Evolutionary conservation across 345 rosid species (phyloP), one percentile per base, ranked within the genome.

Genomic region (Eucalyptus pumila): DNA sequence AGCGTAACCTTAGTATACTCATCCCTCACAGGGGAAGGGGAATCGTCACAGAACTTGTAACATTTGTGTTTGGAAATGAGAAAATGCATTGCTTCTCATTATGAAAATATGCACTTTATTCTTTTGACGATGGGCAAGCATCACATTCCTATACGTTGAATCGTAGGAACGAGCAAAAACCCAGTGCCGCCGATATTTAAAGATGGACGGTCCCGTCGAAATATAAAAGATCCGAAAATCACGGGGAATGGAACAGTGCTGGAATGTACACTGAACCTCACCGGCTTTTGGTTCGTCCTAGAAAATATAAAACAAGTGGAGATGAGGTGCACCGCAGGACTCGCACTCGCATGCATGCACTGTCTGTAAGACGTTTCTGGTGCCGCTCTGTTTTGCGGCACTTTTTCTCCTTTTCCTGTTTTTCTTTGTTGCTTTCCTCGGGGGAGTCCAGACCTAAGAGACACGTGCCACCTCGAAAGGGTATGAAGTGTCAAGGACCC

Each of bases 391-490:
- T 34, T 72, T 72, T 19, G 44, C 45, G 14, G 44, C 81, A 19
- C 44, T 72, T 72, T 72, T 72, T 72, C 26, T 5, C 14, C 44
- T 34, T 21, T 40, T 11, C 85, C 47, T 40, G 47, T 4, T 76
- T 76, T 40, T 3, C 30, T 76, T 76, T 40, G 3, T 56, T 5
- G 42, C 65, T 45, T 30, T 44, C 44, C 54, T 48, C 52, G 49
- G 40, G 40, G 56, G 40, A 45, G 83, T 32, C 19, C n/a, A 8
- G 54, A 32, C 15, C 47, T 4, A 5, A 76, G 47, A 40, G 85
- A 76, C 95, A 94, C 94, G 96, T 94, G 95, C 90, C 91, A 12
- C 15, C 89, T 90, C 89, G 88, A 88, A 87, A 90, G 91, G 47
- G 47, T 3, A 1, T 42, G 85, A 76, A 40, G 47, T 21, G 47